Conservation (phyloP, 805 yeast species). For the Wickerhamomyces rabaulensis region DNA sequence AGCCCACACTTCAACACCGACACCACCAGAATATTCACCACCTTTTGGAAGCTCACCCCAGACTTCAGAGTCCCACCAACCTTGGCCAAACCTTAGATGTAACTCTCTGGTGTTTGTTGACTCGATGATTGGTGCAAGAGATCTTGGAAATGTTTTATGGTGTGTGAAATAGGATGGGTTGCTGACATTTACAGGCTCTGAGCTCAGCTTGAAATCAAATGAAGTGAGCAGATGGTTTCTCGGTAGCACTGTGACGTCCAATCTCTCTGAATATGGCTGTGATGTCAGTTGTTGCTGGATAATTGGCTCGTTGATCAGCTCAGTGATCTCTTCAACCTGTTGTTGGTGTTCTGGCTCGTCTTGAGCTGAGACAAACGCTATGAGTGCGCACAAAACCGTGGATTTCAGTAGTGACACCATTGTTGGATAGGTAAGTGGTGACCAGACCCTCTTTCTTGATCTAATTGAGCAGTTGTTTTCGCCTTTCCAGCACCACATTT, state of each 20-base stretch:
- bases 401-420: background rate
- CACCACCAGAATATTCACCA: slow-evolving; percentile 80
- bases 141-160: slow-evolving; percentile 71
- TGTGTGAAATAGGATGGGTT: slow-evolving; percentile 31
- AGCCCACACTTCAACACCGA: slow-evolving; percentile 94
- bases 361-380: background rate
- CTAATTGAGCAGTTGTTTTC: background rate
- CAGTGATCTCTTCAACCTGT: background rate
- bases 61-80: slow-evolving; percentile 86
- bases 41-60: slow-evolving; percentile 81
- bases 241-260: slow-evolving; percentile 67
- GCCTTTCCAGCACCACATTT: background rate
- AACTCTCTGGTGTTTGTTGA: slow-evolving; percentile 65
- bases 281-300: slow-evolving; percentile 3
- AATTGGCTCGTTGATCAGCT: slow-evolving; percentile 1
- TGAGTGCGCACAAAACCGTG: background rate
- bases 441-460: too few relatives aligned
- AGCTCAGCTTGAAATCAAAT: slow-evolving; percentile 61
- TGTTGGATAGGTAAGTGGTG: too few relatives aligned
- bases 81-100: slow-evolving; percentile 85
- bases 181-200: slow-evolving; percentile 36
- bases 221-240: slow-evolving; percentile 64
- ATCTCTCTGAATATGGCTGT: slow-evolving; percentile 52
- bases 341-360: background rate
- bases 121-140: slow-evolving; percentile 71